Base-by-base conservation (phyloP, 257 asterid species). In the Nicotiana obtusifolia region DNA sequence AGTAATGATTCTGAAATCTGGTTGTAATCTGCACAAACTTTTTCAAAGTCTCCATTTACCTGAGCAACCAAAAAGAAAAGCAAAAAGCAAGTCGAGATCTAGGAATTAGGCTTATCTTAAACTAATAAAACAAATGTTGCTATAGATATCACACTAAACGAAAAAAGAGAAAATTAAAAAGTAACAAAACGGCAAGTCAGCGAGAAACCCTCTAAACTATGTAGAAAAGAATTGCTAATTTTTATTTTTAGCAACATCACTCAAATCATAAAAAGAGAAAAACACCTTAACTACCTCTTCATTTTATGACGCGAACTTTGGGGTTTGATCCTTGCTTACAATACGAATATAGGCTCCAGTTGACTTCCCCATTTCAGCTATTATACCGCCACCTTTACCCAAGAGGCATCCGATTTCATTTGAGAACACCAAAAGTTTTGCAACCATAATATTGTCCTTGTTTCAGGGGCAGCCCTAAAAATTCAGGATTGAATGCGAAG, bases 351-450 rank as follows among this genome's bases (percentile, higher is more conserved):
- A 90, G 24, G 99, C 97, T 86, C 97, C 97, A 84, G 96, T 90
- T 56, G 95, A 83, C 85, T 95, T 92, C 87, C 99, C 91, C 99
- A 95, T 93, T 88, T 93, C 99, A 84, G 95, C 89, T 68, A 95
- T 91, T 59, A 93, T 93, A 82, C 97, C 88, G 75, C 99, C 98
- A 47, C 98, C 97, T 83, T 93, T 95, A 41, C 97, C 99, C 81
- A 95, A 94, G 68, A 95, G 97, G 84, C 99, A 95, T 41, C 99
- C 99, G 78, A 93, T 95, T 85, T 95, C 95, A 89, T 90, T 90
- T 80, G 97, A 93, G 84, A 90, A 85, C 64, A 95, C 97, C 60
- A 95, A 97, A 80, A 95, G 90, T 83, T 90, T 95, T 6, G 99
- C 97, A 65, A 84, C 71, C 88, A 91, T 78, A n/a, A 77, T 83